Percentiles rank a stretch among this genome's conserved stretches.
These are phyloP conservation scores for Knoxia roxburghii DNA, from an alignment of 257 asterid species.

Conservation along the genomic window DNA sequence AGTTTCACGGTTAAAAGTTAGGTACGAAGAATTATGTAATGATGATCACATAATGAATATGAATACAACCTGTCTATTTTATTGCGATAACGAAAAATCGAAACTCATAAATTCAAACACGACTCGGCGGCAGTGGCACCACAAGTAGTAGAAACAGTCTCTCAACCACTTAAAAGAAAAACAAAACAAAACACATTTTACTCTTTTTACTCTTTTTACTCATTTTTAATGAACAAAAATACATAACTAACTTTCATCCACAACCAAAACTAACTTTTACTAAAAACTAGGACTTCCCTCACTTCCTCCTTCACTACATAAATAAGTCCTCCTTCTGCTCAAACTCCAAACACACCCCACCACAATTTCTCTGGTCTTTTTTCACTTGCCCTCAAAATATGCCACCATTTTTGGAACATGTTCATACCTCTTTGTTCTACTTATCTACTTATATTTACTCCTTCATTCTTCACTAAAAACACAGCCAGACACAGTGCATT, in stretches of 20 bases:
- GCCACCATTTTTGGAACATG: conserved; percentile 20
- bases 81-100: no score
- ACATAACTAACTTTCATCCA: conserved; percentile 33
- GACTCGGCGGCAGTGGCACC: conserved; percentile 19
- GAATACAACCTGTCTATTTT: no score
- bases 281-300: conserved; percentile 58
- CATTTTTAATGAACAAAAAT: conserved; percentile 8
- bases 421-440: background rate
- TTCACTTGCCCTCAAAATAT: conserved; percentile 19
- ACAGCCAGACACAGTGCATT: background rate
- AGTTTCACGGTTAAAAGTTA: no score
- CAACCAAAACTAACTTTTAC: conserved; percentile 41
- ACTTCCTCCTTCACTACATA: conserved; percentile 23
- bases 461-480: background rate
- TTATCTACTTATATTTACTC: background rate
- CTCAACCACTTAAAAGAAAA: conserved; percentile 28
- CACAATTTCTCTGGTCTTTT: conserved; percentile 21
- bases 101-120: no score
- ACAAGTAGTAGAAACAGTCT: conserved; percentile 34
- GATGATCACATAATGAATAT: no score
- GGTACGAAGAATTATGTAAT: no score
- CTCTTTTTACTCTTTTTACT: no score
- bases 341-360: conserved; percentile 9
- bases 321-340: conserved; percentile 5
- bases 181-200: no score